Conservation (phyloP, 257 asterid species). For the Haberlea rhodopensis region DNA sequence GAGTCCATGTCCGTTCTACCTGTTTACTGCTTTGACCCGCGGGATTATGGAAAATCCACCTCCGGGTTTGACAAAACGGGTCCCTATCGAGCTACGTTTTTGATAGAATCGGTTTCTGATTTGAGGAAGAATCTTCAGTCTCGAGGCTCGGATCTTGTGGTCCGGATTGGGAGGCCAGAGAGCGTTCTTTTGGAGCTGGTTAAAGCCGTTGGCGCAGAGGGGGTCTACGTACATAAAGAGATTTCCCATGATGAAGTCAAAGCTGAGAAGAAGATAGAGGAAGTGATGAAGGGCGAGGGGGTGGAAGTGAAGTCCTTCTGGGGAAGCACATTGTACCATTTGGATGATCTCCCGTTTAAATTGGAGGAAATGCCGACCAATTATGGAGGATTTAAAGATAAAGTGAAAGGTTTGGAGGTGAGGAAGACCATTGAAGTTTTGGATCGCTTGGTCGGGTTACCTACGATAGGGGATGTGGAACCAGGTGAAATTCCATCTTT, state of each 20-base stretch:
- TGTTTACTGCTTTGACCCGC: conserved; percentile 92
- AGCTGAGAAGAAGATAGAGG: conserved; percentile 85
- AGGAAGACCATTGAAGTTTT: conserved; percentile 80
- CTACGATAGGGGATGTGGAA: conserved; percentile 81
- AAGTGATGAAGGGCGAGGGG: conserved; percentile 79
- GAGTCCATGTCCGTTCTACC: conserved; percentile 82
- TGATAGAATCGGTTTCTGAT: conserved; percentile 75
- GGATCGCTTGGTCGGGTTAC: conserved; percentile 80
- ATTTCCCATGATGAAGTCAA: conserved; percentile 79
- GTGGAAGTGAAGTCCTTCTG: conserved; percentile 85
- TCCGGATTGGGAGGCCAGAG: conserved; percentile 87
- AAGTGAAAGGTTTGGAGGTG: conserved; percentile 65
- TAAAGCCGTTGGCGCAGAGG: conserved; percentile 83
- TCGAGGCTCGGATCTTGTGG: conserved; percentile 91
- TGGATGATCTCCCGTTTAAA: conserved; percentile 92
- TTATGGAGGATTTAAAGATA: conserved; percentile 89
- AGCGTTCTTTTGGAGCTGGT: conserved; percentile 73
- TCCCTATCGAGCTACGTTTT: conserved; percentile 68
- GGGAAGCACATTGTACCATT: conserved; percentile 97
- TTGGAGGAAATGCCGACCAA: conserved; percentile 79
- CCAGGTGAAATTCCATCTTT: conserved; percentile 85
- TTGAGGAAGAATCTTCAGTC: conserved; percentile 61
- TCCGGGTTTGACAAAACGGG: conserved; percentile 92
- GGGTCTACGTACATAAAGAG: conserved; percentile 84
- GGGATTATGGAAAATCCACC: conserved; percentile 83